phyloP scores from a whole-genome alignment of 192 early-diverging fungal species.

The Coemansia interrupta region DNA sequence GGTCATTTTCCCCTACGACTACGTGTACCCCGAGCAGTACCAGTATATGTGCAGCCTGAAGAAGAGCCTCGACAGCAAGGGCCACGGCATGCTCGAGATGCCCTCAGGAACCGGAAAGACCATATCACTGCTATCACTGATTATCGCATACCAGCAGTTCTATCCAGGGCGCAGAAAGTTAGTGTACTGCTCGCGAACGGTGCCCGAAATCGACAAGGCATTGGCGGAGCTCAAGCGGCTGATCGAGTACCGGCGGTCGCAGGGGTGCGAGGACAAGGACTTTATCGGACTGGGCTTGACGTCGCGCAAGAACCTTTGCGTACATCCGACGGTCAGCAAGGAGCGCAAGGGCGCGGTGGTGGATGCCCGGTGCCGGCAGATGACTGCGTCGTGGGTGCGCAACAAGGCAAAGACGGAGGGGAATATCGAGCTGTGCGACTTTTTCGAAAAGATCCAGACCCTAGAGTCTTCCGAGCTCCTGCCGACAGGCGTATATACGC shows the following conservation, averaged over 20 bases:
- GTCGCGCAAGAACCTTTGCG: slow-evolving; percentile 89
- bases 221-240: slow-evolving; percentile 91
- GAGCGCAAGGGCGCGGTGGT: slow-evolving; percentile 83
- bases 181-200: slow-evolving; percentile 99
- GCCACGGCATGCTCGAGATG: slow-evolving; percentile 97
- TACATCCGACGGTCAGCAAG: slow-evolving; percentile 84
- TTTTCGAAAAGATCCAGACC: slow-evolving; percentile 76
- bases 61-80: slow-evolving; percentile 85
- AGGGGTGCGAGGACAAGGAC: slow-evolving; percentile 64
- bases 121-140: slow-evolving; percentile 88
- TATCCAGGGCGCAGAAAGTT: slow-evolving; percentile 92
- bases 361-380: slow-evolving; percentile 85
- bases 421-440: slow-evolving; percentile 65
- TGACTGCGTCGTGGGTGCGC: slow-evolving; percentile 94
- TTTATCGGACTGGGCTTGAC: slow-evolving; percentile 94
- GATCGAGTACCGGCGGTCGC: slow-evolving; percentile 73
- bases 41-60: slow-evolving; percentile 97
- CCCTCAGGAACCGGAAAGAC: slow-evolving; percentile 99
- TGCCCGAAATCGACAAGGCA: slow-evolving; percentile 99
- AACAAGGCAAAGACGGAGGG: slow-evolving; percentile 56
- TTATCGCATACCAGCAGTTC: slow-evolving; percentile 92
- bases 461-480: slow-evolving; percentile 58
- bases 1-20: slow-evolving; percentile 98
- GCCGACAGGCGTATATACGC: slow-evolving; percentile 89
- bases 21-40: slow-evolving; percentile 99